Evolutionary conservation across 1,284 basidiomycete species (phyloP).

Genomic region (Ustilago esculenta): DNA sequence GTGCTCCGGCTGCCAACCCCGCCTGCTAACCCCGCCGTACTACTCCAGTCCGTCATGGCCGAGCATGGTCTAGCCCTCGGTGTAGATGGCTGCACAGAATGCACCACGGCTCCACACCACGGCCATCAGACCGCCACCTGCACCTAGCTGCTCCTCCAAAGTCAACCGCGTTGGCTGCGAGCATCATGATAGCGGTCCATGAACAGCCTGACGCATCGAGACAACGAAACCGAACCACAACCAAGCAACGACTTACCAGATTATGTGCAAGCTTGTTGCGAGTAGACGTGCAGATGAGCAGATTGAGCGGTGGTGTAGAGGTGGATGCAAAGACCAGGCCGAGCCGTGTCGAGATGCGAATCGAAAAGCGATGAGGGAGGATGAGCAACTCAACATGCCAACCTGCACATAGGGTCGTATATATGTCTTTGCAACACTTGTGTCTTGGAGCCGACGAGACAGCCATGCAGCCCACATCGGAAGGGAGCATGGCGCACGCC

Average conservation of each 20-base stretch:
- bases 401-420: no score
- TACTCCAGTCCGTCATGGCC: background rate
- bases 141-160: no score
- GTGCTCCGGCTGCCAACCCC: background rate
- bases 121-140: no score
- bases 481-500: conserved; percentile 4
- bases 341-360: conserved; percentile 7
- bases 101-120: background rate
- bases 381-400: no score
- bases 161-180: no score
- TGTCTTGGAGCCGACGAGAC: conserved; percentile 13
- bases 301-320: conserved; percentile 20
- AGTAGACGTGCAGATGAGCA: background rate
- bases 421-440: conserved; percentile 44
- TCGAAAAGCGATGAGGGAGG: background rate
- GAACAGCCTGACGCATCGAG: no score
- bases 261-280: no score
- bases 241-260: conserved; percentile 15
- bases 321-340: conserved; percentile 4
- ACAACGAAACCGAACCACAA: background rate
- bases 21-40: no score
- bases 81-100: no score
- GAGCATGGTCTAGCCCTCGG: background rate
- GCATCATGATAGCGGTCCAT: no score
- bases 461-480: background rate